phyloP scores from a whole-genome alignment of 1,139 yeast species.

The Petasospora fabianii region DNA sequence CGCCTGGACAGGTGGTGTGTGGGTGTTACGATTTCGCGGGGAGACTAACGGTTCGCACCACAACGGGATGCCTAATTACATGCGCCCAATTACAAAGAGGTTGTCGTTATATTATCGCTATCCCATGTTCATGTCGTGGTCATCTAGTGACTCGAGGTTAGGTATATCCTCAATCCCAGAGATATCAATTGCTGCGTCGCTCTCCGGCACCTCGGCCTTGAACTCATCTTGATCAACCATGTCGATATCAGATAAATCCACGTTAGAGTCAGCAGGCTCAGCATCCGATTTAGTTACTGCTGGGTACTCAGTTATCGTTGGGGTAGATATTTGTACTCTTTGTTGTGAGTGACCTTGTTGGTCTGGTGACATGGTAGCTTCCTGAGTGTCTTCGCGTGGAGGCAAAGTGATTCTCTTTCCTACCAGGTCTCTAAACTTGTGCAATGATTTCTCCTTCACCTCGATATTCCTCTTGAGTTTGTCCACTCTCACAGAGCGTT shows the following conservation, averaged over 20 bases:
- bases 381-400: constrained; percentile 1
- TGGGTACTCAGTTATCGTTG: too few species aligned
- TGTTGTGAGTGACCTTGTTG: too few species aligned
- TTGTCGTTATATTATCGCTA: background rate
- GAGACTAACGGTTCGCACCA: background rate
- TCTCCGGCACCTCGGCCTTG: constrained; percentile 3
- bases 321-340: background rate
- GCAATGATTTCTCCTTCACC: constrained; percentile 14
- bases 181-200: constrained; percentile 8
- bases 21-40: constrained; percentile 5
- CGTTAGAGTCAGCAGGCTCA: background rate
- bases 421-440: constrained; percentile 15
- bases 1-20: constrained; percentile 6
- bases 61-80: background rate
- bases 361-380: background rate
- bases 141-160: constrained; percentile 4
- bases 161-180: constrained; percentile 9
- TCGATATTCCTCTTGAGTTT: constrained; percentile 18
- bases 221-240: constrained; percentile 7
- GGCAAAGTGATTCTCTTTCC: constrained; percentile 12
- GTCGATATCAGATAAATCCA: constrained; percentile 6
- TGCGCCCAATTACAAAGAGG: background rate
- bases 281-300: background rate
- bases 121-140: constrained; percentile 7
- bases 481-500: constrained; percentile 18